A percentile compares a stretch with the other conserved stretches of the same genome.
Evolutionary conservation across 148 eudicot genomes (phyloP).

Genomic region (Rhododendron simsii): DNA sequence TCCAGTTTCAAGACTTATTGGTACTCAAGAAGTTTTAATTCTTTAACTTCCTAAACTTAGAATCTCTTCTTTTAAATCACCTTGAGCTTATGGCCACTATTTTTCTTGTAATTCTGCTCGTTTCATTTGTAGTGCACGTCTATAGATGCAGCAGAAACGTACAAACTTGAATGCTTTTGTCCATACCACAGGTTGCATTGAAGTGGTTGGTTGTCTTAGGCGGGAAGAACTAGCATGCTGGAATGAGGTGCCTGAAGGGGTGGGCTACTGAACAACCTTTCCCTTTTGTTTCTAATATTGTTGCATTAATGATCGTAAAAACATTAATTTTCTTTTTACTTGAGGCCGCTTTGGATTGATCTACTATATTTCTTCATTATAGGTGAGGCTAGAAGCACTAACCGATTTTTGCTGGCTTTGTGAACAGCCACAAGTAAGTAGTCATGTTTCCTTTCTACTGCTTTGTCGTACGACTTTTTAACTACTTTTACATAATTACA

Average conservation of each 20-base stretch:
- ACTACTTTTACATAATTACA: background rate
- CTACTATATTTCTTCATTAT: slow-evolving; percentile 9
- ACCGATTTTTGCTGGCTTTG: slow-evolving; percentile 67
- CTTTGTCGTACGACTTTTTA: background rate
- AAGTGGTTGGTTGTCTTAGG: slow-evolving; percentile 72
- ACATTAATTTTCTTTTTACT: background rate
- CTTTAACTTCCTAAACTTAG: background rate
- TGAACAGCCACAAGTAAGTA: slow-evolving; percentile 56
- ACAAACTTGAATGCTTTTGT: background rate
- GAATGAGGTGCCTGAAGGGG: slow-evolving; percentile 81
- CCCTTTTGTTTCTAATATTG: background rate
- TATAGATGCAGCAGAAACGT: background rate
- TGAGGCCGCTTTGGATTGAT: background rate
- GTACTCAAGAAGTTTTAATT: slow-evolving; percentile 23
- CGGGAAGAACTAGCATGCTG: slow-evolving; percentile 66
- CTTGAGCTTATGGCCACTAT: background rate
- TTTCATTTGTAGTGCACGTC: background rate
- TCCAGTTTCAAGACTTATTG: slow-evolving; percentile 80
- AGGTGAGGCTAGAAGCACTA: slow-evolving; percentile 63
- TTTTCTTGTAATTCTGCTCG: background rate
- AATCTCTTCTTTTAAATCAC: background rate
- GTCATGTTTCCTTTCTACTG: background rate
- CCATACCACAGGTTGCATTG: slow-evolving; percentile 63
- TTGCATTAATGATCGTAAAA: background rate
- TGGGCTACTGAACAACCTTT: slow-evolving; percentile 12